Evolutionary conservation across 2,329 filamentous ascomycete genomes (phyloP), one percentile per base, ranked within the genome.

Genomic region (Pyricularia grisea): DNA sequence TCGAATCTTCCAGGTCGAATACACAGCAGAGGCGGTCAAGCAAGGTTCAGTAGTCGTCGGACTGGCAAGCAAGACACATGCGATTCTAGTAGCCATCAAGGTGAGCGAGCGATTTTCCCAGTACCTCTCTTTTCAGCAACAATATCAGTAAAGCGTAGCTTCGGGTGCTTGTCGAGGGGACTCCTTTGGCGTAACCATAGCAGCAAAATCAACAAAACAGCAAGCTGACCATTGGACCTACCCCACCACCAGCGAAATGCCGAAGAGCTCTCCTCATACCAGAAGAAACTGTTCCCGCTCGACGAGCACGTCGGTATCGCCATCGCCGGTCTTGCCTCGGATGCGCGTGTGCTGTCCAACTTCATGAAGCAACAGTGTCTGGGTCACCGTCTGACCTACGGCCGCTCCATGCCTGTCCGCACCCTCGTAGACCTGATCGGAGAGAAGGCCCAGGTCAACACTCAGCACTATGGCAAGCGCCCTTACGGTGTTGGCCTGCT

Each of bases 291-390:
- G 78, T 97, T 99, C 81, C 88, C 90, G 75, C 90, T 99, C 82
- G 95, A 99, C 81, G 92, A 94, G 76, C 95, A 99, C 81, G 90
- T 95, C 75, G 95, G 94, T 74, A 90, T 99, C 76, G 93, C 94
- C 76, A 96, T 99, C 76, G 95, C 95, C 74, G 95, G 95, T 75
- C 92, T 99, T 72, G 95, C 95, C 74, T 97, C 94, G 70, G 95
- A 99, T 81, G 95, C 94, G 78, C 95, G 95, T 77, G 95, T 99
- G 75, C 93, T 99, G 75, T 97, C 94, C 85, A 99, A 99, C 88
- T 99, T 97, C 85, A 98, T 99, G 94, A 98, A 97, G 85, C 93
- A 97, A 83, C 95, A 98, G 83, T 97, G 93, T 72, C 92, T 99
- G 76, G 92, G 92, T 76, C 94, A 95, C 76, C 93, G 94, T 80